Conservation (phyloP, 805 yeast species). For the Candida suzukii region DNA sequence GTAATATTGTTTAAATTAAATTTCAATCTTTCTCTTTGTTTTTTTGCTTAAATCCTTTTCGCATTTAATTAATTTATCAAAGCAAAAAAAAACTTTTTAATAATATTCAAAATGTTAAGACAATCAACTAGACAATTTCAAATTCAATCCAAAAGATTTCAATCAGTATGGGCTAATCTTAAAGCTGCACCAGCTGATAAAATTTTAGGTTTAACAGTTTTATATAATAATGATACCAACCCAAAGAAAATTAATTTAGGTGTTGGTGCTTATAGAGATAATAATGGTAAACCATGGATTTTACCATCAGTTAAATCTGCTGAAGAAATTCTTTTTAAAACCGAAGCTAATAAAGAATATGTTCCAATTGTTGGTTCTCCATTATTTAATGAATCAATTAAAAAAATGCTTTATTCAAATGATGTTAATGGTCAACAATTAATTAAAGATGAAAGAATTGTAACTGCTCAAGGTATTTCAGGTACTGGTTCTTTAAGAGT, state of each 20-base stretch:
- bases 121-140: background rate
- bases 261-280: conserved; percentile 93
- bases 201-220: conserved; percentile 72
- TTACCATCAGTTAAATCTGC: conserved; percentile 74
- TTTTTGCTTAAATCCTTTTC: no score
- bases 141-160: conserved; percentile 8
- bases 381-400: conserved; percentile 58
- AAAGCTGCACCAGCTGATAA: conserved; percentile 75
- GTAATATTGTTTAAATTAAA: no score
- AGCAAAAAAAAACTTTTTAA: no score
- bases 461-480: conserved; percentile 82
- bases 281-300: conserved; percentile 83
- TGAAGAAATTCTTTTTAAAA: conserved; percentile 39
- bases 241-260: conserved; percentile 55
- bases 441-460: conserved; percentile 55
- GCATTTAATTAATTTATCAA: no score
- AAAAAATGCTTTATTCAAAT: conserved; percentile 65
- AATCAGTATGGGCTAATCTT: conserved; percentile 23
- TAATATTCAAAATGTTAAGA: background rate
- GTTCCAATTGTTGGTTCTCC: conserved; percentile 80
- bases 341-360: conserved; percentile 70
- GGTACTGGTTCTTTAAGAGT: conserved; percentile 95
- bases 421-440: conserved; percentile 50
- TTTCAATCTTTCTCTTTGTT: no score
- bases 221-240: conserved; percentile 60